Evolutionary conservation across 202 grass and related monocot genomes (phyloP).

Genomic region (Schoenoplectus tabernaemontani): DNA sequence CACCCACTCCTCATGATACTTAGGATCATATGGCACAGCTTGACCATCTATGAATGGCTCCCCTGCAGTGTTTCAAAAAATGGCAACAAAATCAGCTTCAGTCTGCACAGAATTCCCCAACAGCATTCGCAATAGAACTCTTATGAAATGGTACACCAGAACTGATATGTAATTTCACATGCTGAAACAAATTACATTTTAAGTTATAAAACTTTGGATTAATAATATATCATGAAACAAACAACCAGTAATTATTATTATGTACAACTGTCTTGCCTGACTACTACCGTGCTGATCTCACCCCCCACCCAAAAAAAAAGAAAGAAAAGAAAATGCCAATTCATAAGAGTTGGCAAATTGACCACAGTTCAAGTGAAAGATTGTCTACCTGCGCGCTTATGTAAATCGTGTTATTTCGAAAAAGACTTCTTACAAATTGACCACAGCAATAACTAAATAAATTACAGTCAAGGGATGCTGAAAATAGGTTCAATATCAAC

Average conservation of each 20-base stretch:
- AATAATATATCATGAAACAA: not conserved
- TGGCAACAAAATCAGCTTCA: not conserved
- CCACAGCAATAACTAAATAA: not conserved
- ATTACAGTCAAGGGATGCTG: not conserved
- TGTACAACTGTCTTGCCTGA: not conserved
- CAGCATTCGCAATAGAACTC: not conserved
- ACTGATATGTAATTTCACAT: too few species aligned
- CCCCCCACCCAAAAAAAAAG: not conserved
- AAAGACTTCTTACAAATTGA: not conserved
- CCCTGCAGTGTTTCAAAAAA: constrained; percentile 25
- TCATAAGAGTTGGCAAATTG: too few species aligned
- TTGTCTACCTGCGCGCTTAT: not conserved
- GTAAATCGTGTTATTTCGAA: not conserved
- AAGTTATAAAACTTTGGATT: not conserved
- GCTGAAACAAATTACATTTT: not conserved
- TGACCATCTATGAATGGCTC: constrained; percentile 73
- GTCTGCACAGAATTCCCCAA: not conserved
- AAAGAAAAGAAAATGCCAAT: too few species aligned
- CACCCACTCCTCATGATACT: constrained; percentile 78
- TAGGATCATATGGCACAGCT: constrained; percentile 66
- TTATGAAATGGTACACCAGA: not conserved
- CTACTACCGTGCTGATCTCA: not conserved
- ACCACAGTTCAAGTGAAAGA: not conserved
- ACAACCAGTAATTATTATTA: not conserved
- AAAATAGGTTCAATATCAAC: not conserved